phyloP scores from a whole-genome alignment of 768 basidiomycete genomes.

The Suillus placidus region DNA sequence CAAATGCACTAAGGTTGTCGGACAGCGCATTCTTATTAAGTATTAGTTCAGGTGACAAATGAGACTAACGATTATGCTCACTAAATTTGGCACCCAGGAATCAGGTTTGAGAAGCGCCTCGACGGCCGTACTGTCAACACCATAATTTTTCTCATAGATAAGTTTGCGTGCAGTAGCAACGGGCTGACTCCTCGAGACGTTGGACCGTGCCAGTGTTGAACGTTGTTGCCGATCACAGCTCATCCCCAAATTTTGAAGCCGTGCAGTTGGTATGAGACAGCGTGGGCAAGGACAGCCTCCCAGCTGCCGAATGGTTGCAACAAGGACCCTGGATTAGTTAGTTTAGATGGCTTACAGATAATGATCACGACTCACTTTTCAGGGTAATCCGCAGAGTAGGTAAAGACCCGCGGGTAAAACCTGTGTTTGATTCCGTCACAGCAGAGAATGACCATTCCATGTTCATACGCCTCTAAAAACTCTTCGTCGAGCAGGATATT shows the following conservation, averaged over 20 bases:
- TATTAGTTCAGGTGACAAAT: not conserved
- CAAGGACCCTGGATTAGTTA: conserved; percentile 14
- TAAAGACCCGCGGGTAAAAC: no score
- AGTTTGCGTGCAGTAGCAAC: not conserved
- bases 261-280: conserved; percentile 25
- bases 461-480: no score
- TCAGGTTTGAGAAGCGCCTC: conserved; percentile 28
- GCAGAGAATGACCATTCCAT: no score
- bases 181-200: not conserved
- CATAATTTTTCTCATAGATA: conserved; percentile 21
- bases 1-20: conserved; percentile 16
- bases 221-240: not conserved
- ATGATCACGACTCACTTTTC: no score
- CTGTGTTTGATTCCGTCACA: no score
- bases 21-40: conserved; percentile 39
- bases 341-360: not conserved
- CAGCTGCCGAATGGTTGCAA: conserved; percentile 26
- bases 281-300: conserved; percentile 34
- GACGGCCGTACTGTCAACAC: conserved; percentile 29
- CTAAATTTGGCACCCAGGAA: conserved; percentile 36
- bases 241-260: conserved; percentile 27
- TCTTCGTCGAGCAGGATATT: no score
- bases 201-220: not conserved
- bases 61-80: conserved; percentile 14
- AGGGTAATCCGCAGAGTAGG: no score